A percentile compares a stretch with the other conserved stretches of the same genome.
Evolutionary conservation across 2,329 filamentous ascomycete species (phyloP).

Genomic region (Sporothrix curviconia): DNA sequence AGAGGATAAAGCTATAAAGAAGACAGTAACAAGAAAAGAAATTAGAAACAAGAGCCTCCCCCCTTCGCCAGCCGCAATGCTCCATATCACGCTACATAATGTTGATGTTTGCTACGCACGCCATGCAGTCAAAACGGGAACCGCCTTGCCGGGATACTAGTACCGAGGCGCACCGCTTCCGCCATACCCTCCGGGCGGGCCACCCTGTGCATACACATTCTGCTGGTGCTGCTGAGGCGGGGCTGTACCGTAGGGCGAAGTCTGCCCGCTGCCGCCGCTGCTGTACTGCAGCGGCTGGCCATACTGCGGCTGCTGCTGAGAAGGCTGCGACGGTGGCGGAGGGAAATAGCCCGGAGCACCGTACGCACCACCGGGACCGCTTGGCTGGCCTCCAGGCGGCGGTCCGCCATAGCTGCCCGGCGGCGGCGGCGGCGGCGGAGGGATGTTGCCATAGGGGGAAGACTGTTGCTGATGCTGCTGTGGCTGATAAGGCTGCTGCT

Average conservation of each 20-base stretch:
- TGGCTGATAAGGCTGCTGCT: neutral
- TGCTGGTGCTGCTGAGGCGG: slow-evolving; percentile 10
- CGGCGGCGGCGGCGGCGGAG: slow-evolving; percentile 4
- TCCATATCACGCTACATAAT: neutral
- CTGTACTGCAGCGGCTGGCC: slow-evolving; percentile 12
- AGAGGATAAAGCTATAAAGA: too few relatives aligned
- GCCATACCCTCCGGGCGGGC: neutral
- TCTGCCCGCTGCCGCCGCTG: neutral
- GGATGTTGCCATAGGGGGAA: slow-evolving; percentile 3
- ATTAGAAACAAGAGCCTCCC: too few relatives aligned
- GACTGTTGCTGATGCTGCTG: neutral
- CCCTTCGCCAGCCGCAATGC: neutral
- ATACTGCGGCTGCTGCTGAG: slow-evolving; percentile 5
- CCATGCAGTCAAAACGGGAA: neutral
- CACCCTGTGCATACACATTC: slow-evolving; percentile 8
- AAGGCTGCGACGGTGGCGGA: slow-evolving; percentile 9
- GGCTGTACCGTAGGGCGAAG: slow-evolving; percentile 4
- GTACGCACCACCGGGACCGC: slow-evolving; percentile 19
- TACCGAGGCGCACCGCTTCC: slow-evolving; percentile 13
- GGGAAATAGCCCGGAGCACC: slow-evolving; percentile 17
- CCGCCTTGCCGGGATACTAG: slow-evolving; percentile 2
- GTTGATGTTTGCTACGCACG: neutral
- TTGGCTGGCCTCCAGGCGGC: slow-evolving; percentile 21
- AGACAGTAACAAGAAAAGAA: too few relatives aligned
- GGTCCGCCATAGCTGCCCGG: slow-evolving; percentile 1